phyloP scores from a whole-genome alignment of 768 basidiomycete species.

The Pisolithus marmoratus region DNA sequence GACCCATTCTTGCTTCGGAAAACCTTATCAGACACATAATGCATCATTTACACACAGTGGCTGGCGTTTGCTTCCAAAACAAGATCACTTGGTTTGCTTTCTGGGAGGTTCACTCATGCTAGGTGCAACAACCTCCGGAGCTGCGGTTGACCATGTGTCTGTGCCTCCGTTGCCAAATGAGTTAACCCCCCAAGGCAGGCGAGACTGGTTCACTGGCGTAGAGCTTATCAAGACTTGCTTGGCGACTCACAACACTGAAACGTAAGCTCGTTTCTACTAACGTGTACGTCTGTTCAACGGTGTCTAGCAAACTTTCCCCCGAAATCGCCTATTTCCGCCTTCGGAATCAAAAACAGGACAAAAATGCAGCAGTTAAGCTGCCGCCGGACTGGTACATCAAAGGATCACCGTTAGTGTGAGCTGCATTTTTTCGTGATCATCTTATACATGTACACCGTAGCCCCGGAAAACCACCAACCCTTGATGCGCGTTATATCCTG shows the following conservation, averaged over 20 bases:
- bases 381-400: conserved; percentile 90
- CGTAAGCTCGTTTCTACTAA: conserved; percentile 42
- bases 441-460: conserved; percentile 9
- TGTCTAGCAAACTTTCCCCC: conserved; percentile 69
- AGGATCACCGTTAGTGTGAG: conserved; percentile 51
- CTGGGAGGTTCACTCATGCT: conserved; percentile 88
- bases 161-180: conserved; percentile 62
- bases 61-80: conserved; percentile 79
- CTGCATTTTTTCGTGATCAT: neutral
- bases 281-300: neutral
- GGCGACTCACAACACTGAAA: conserved; percentile 75
- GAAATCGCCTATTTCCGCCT: conserved; percentile 87
- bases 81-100: conserved; percentile 96
- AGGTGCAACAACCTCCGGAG: conserved; percentile 70
- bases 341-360: conserved; percentile 48
- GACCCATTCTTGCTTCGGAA: neutral
- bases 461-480: conserved; percentile 31
- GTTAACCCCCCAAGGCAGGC: conserved; percentile 52
- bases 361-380: conserved; percentile 24
- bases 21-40: conserved; percentile 1
- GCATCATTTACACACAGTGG: conserved; percentile 32
- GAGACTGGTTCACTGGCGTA: conserved; percentile 79
- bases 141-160: conserved; percentile 47
- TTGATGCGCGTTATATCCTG: conserved; percentile 92
- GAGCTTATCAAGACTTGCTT: conserved; percentile 87